Base-by-base conservation (phyloP, 345 rosid species). In the Boechera divaricarpa region DNA sequence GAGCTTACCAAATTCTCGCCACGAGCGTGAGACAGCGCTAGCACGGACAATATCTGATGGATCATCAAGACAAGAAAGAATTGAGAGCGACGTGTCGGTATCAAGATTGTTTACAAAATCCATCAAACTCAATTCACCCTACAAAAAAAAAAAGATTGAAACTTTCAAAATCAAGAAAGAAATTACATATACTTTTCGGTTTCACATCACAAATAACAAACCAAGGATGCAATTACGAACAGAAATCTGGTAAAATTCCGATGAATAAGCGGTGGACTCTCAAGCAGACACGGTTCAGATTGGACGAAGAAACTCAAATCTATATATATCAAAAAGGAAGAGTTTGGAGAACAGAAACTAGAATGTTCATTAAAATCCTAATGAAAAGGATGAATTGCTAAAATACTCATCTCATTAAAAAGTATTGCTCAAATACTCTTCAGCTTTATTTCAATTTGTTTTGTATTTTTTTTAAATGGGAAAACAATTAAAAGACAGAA, bases 1-100 rank as follows among this genome's bases (percentile, higher is more conserved):
- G 48, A 59, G 69, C 87, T 82, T 78, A 96, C 99, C 96, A 71
- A 87, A 89, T 5, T 69, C 58, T 42, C 87, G 85, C 96, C 96
- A 96, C 5, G 77, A 72, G 36, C 72, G 88, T 13, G 99, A 96
- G 63, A 90, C 93, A 41, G 82, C 82, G 80, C 90, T 79, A 41
- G 81, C 86, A 74, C 87, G 87, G 57, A 86, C 85, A 81, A 91
- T 77, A 84, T 93, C 99, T 56, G 89, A 70, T 45, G 87, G 86
- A 69, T 90, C 90, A 11, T 84, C 89, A 55, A 90, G 85, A 73
- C 73, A 79, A 52, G 65, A 63, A 15, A 96, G 80, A 59, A 96
- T 86, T 24, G 83, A 70, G 32, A 80, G 10, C 0, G 83, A 85
- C 82, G 67, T 75, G 74, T 91, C 96, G 5, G 18, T 3, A 26